Percentiles rank a stretch among this genome's conserved stretches.
phyloP scores from a whole-genome alignment of 2,329 filamentous ascomycete genomes.

The Paracorniculantispora psalliotae region DNA sequence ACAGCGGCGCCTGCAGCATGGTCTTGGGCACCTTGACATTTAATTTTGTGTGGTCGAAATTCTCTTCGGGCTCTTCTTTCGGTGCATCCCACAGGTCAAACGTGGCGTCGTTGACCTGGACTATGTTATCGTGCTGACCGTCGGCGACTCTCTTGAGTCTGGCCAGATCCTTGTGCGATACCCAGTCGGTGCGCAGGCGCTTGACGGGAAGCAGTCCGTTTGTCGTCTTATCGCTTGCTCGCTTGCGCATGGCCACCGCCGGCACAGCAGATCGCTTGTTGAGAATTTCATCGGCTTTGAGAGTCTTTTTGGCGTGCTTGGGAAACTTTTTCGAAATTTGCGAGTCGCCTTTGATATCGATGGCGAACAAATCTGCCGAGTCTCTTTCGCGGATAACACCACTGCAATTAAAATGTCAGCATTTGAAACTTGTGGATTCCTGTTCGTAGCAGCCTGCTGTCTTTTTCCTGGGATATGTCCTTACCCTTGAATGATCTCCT shows the following conservation, averaged over 20 bases:
- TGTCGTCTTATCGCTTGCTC: slow-evolving; percentile 61
- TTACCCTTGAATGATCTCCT: slow-evolving; percentile 87
- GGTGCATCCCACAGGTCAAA: slow-evolving; percentile 73
- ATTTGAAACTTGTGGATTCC: slow-evolving; percentile 19
- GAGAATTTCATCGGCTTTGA: slow-evolving; percentile 91
- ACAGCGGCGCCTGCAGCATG: slow-evolving; percentile 70
- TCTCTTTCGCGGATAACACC: slow-evolving; percentile 80
- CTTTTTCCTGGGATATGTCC: slow-evolving; percentile 14
- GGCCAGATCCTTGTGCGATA: slow-evolving; percentile 78
- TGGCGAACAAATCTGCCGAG: slow-evolving; percentile 76
- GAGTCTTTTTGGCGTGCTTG: slow-evolving; percentile 65
- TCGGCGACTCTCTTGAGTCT: slow-evolving; percentile 76
- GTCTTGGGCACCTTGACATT: slow-evolving; percentile 69
- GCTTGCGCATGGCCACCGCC: slow-evolving; percentile 73
- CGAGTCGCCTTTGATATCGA: slow-evolving; percentile 71
- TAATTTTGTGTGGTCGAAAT: slow-evolving; percentile 62
- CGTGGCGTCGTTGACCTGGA: slow-evolving; percentile 55
- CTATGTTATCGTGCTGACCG: slow-evolving; percentile 54
- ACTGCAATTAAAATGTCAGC: slow-evolving; percentile 39
- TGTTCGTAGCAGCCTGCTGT: neutral
- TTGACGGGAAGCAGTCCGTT: slow-evolving; percentile 73
- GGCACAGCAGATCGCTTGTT: slow-evolving; percentile 76
- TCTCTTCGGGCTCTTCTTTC: slow-evolving; percentile 31
- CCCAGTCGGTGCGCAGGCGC: slow-evolving; percentile 69
- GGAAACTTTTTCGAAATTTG: slow-evolving; percentile 59